Percentiles rank a stretch among this genome's conserved stretches.
Evolutionary conservation across 371 early-diverging fungal genomes (phyloP).

Genomic region (Circinella umbellata): DNA sequence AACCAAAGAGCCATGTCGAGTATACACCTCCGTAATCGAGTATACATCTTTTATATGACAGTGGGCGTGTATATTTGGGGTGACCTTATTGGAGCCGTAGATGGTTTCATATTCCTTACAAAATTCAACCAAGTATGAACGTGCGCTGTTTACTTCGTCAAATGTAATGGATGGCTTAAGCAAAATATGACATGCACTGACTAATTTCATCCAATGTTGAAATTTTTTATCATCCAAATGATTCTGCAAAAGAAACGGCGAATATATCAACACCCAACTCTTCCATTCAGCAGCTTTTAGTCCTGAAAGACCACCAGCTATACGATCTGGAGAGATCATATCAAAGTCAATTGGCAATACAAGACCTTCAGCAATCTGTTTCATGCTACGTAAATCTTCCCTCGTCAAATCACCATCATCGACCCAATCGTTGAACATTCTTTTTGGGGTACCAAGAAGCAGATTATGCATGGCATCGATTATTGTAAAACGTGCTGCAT

Average conservation of each 20-base stretch:
- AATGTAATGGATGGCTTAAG: neutral
- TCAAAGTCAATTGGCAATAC: neutral
- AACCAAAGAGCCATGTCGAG: too few species aligned
- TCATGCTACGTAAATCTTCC: neutral
- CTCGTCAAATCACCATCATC: too few species aligned
- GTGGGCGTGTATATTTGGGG: constrained; percentile 7
- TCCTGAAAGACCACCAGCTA: neutral
- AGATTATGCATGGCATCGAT: too few species aligned
- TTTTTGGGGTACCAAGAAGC: constrained; percentile 14
- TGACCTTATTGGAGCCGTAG: neutral
- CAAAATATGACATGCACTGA: constrained; percentile 9
- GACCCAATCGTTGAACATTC: neutral
- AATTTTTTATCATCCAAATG: neutral
- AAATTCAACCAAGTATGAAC: neutral
- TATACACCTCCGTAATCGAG: constrained; percentile 6
- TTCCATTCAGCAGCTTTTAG: constrained; percentile 15
- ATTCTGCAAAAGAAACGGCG: neutral
- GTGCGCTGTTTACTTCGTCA: neutral
- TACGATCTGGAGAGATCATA: neutral
- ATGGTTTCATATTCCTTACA: neutral
- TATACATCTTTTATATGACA: neutral
- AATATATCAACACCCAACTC: too few species aligned
- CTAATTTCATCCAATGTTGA: constrained; percentile 13
- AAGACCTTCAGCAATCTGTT: neutral
- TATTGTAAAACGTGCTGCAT: too few species aligned